Evolutionary conservation across 2,329 filamentous ascomycete species (phyloP).

Genomic region (Cladophialophora bantiana): DNA sequence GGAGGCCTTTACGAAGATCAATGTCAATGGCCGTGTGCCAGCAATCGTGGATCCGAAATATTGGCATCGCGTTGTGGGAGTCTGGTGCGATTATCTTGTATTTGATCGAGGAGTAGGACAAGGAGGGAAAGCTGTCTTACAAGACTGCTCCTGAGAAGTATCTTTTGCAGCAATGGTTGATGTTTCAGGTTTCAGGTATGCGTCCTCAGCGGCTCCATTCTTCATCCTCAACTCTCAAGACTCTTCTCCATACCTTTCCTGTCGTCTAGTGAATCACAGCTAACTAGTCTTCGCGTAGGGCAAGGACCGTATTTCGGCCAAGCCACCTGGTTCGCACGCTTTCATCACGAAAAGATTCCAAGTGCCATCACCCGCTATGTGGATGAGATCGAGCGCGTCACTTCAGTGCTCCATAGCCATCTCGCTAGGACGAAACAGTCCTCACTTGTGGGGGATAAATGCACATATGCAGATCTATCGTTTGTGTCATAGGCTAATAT

Average conservation of each 20-base stretch:
- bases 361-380: constrained; percentile 54
- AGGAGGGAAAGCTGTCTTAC: constrained; percentile 48
- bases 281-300: background rate
- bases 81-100: constrained; percentile 55
- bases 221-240: constrained; percentile 31
- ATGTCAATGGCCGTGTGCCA: constrained; percentile 43
- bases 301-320: constrained; percentile 58
- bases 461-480: constrained; percentile 51
- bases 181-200: constrained; percentile 49
- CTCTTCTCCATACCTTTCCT: constrained; percentile 28
- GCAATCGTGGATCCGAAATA: constrained; percentile 49
- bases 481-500: constrained; percentile 50
- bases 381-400: constrained; percentile 55
- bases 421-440: constrained; percentile 43
- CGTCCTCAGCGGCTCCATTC: background rate
- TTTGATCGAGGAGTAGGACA: constrained; percentile 56
- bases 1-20: constrained; percentile 15
- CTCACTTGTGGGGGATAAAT: constrained; percentile 54
- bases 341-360: constrained; percentile 52
- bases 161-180: constrained; percentile 53
- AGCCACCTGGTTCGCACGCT: constrained; percentile 51
- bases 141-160: constrained; percentile 45
- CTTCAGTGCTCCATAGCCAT: constrained; percentile 52
- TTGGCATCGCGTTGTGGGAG: constrained; percentile 45
- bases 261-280: background rate